These are phyloP conservation scores for Dichotomopilus funicola DNA, from an alignment of 2,329 filamentous ascomycete genomes.

Conservation along the genomic window DNA sequence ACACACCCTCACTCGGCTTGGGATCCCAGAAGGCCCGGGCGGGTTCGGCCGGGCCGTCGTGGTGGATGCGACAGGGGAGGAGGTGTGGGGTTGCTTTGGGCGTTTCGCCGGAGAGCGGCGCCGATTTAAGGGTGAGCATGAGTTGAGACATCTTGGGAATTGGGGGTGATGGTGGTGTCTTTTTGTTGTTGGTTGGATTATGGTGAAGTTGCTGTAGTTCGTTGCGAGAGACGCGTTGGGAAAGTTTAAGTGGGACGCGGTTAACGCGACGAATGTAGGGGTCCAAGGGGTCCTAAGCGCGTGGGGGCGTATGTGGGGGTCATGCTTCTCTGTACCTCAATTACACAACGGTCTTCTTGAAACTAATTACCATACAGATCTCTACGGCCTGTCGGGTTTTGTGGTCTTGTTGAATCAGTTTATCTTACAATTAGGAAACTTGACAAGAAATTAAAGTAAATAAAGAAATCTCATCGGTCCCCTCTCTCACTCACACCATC, in stretches of 20 bases:
- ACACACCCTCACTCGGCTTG: slow-evolving; percentile 3
- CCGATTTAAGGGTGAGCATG: slow-evolving; percentile 35
- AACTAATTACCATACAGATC: no score
- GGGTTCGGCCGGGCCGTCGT: slow-evolving; percentile 64
- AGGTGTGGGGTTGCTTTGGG: slow-evolving; percentile 57
- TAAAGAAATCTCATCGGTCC: no score
- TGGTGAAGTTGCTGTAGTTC: neutral
- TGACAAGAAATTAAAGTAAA: no score
- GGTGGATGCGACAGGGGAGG: slow-evolving; percentile 72
- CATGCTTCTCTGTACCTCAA: no score
- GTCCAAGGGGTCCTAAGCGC: neutral
- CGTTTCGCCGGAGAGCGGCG: slow-evolving; percentile 7
- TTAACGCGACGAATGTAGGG: neutral
- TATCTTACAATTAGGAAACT: no score
- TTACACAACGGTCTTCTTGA: no score
- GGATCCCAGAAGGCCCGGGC: slow-evolving; percentile 66
- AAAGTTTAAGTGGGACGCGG: slow-evolving; percentile 6
- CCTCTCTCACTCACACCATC: no score
- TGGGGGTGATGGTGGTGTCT: neutral
- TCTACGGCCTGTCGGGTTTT: no score
- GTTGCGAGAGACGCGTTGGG: neutral
- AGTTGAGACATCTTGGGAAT: slow-evolving; percentile 31
- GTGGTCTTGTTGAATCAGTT: no score
- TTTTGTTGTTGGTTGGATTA: neutral
- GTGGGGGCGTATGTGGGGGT: no score